Evolutionary conservation across 257 asterid genomes (phyloP).

Genomic region (Nicotiana attenuata): DNA sequence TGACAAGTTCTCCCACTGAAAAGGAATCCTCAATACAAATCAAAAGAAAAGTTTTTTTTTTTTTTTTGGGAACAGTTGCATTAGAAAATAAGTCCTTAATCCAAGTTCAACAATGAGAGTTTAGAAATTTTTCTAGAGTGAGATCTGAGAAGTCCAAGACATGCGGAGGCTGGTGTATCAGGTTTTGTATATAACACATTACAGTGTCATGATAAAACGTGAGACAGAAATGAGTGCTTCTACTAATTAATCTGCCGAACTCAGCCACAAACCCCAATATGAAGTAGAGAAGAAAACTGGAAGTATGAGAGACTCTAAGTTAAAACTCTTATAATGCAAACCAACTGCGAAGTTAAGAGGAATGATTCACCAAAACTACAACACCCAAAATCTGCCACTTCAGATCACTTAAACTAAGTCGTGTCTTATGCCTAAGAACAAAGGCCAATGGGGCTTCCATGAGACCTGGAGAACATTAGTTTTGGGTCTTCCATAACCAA

Average conservation of each 20-base stretch:
- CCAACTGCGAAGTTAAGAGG: neutral
- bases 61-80: neutral
- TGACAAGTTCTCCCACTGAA: neutral
- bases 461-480: neutral
- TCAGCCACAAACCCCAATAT: conserved; percentile 1
- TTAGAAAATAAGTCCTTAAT: neutral
- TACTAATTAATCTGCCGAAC: neutral
- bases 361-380: neutral
- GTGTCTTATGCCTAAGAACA: neutral
- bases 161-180: neutral
- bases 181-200: neutral
- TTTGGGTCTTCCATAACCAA: neutral
- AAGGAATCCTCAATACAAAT: neutral
- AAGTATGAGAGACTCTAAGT: neutral
- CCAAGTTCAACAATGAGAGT: neutral
- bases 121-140: neutral
- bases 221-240: neutral
- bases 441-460: neutral
- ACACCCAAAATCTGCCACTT: neutral
- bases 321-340: neutral
- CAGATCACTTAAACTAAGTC: neutral
- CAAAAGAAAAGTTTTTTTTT: neutral
- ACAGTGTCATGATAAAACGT: neutral
- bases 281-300: neutral
- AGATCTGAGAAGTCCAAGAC: neutral